Evolutionary conservation across 2,329 filamentous ascomycete genomes (phyloP).

Genomic region (Fusarium vanettenii): DNA sequence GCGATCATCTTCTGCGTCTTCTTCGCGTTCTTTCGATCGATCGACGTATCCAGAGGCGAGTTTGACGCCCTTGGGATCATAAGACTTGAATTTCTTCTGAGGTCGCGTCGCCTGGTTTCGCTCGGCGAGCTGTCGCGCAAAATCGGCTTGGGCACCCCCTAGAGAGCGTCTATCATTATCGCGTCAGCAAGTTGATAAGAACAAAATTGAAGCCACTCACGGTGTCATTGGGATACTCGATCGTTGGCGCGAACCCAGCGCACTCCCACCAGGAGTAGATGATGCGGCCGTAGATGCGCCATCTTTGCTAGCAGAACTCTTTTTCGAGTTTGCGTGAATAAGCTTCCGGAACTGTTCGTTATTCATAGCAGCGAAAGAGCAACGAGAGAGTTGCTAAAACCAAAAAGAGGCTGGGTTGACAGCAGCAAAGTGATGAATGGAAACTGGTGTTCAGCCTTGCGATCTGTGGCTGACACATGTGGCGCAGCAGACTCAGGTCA

Average conservation of each 20-base stretch:
- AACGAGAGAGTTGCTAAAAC: neutral
- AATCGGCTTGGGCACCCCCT: slow-evolving; percentile 68
- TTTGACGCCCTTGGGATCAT: slow-evolving; percentile 84
- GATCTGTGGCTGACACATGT: slow-evolving; percentile 31
- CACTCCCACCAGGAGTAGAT: slow-evolving; percentile 50
- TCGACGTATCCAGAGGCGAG: slow-evolving; percentile 86
- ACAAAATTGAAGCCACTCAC: slow-evolving; percentile 60
- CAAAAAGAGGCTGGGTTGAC: neutral
- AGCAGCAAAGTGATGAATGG: slow-evolving; percentile 2
- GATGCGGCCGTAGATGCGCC: slow-evolving; percentile 54
- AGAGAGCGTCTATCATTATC: slow-evolving; percentile 69
- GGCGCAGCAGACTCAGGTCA: slow-evolving; percentile 43
- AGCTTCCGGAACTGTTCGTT: slow-evolving; percentile 94
- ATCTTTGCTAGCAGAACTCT: slow-evolving; percentile 55
- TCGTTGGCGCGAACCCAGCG: slow-evolving; percentile 81
- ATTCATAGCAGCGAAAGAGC: slow-evolving; percentile 73
- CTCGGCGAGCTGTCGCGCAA: slow-evolving; percentile 86
- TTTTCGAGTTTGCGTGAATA: slow-evolving; percentile 64
- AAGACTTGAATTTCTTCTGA: slow-evolving; percentile 80
- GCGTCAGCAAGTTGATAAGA: slow-evolving; percentile 35
- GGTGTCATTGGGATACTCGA: slow-evolving; percentile 95
- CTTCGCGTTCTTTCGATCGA: slow-evolving; percentile 74
- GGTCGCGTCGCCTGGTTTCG: slow-evolving; percentile 67
- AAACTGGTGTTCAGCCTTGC: slow-evolving; percentile 30
- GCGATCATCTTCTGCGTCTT: slow-evolving; percentile 63